Evolutionary conservation across 306 rosid genomes (phyloP), one percentile per base, ranked within the genome.

Genomic region (Acacia acuminata): DNA sequence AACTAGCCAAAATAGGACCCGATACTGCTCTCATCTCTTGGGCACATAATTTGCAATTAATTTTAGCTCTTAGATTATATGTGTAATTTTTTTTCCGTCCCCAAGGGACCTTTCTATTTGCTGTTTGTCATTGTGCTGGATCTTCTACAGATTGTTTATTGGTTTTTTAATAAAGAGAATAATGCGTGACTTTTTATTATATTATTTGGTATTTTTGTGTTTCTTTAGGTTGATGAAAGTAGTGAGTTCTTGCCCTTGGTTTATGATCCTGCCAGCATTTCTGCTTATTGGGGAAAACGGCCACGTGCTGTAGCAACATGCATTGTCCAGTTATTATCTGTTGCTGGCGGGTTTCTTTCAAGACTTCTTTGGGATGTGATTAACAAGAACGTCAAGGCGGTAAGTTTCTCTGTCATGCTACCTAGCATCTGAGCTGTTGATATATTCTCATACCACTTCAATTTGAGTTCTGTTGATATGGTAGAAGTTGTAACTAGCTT

Each of bases 341-440:
- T 95, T 78, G 94, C 96, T n/a, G 99, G 99, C 68, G 98, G 97
- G 36, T 95, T 95, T 85, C 98, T 95, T 75, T 95, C 99, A 0
- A 95, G 89, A 40, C 83, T 96, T 85, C 88, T 88, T 34, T 84
- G 72, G 88, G 99, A 96, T 80, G 90, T 96, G 68, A 67, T 96
- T 80, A 92, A 90, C 89, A 96, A 96, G 88, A 93, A 91, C 83
- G 88, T 92, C 84, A 96, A 93, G 81, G 94, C 93, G 98, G n/a
- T n/a, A n/a, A n/a, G n/a, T n/a, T n/a, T n/a, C n/a, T n/a, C n/a
- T n/a, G n/a, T n/a, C n/a, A n/a, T n/a, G n/a, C n/a, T n/a, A n/a
- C n/a, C n/a, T n/a, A n/a, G n/a, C n/a, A n/a, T n/a, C n/a, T n/a
- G n/a, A n/a, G n/a, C n/a, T n/a, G n/a, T n/a, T n/a, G n/a, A n/a